phyloP scores from a whole-genome alignment of 495 filamentous ascomycete genomes.

The Penicillium cinerascens region DNA sequence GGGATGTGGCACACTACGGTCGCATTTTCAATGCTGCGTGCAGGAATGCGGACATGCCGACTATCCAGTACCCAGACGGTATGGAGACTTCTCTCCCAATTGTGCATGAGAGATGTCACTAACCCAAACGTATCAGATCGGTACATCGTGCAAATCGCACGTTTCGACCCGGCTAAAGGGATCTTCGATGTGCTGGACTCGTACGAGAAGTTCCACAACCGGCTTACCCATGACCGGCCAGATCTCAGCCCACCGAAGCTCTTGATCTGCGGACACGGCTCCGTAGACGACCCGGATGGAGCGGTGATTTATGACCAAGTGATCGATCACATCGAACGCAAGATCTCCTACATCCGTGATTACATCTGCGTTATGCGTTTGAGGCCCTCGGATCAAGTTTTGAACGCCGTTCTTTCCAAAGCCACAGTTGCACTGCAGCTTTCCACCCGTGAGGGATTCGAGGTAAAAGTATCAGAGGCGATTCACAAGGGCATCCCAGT shows the following conservation, averaged over 20 bases:
- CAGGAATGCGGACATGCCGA: constrained; percentile 50
- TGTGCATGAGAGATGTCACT: neutral
- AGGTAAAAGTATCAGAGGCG: constrained; percentile 87
- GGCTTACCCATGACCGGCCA: constrained; percentile 44
- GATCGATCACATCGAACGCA: constrained; percentile 59
- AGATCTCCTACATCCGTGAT: constrained; percentile 47
- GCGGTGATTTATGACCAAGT: constrained; percentile 68
- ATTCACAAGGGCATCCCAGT: constrained; percentile 81
- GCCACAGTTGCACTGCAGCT: constrained; percentile 74
- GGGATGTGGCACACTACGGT: constrained; percentile 74
- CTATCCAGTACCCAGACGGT: constrained; percentile 65
- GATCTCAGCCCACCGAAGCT: constrained; percentile 63
- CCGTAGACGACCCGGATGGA: constrained; percentile 82
- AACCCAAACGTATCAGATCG: constrained; percentile 37
- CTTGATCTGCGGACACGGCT: constrained; percentile 74
- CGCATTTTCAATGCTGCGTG: constrained; percentile 69
- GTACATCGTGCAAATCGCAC: constrained; percentile 80
- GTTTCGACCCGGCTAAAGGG: constrained; percentile 86
- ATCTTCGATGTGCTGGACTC: constrained; percentile 76
- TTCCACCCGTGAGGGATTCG: constrained; percentile 81
- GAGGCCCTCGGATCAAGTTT: constrained; percentile 72
- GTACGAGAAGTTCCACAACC: constrained; percentile 68
- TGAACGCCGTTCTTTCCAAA: constrained; percentile 75
- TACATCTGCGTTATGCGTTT: constrained; percentile 75
- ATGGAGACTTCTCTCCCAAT: constrained; percentile 5